Evolutionary conservation across 2,329 filamentous ascomycete species (phyloP).

Genomic region (Tolypocladium guangdongense): DNA sequence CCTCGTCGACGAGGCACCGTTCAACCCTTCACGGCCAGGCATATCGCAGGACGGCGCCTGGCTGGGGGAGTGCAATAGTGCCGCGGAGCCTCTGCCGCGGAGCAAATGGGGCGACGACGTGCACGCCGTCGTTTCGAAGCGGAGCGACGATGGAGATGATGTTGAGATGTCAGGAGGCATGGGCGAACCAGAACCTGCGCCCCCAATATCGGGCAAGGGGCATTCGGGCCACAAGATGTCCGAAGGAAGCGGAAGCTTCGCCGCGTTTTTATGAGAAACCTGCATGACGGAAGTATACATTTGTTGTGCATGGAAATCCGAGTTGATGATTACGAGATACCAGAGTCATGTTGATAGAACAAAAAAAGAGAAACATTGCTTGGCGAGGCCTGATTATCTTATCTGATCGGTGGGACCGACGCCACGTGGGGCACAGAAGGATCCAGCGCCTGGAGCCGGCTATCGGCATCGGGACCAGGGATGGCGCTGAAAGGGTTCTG

Average conservation of each 20-base stretch:
- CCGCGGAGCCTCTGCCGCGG: conserved; percentile 5
- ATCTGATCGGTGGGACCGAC: not conserved
- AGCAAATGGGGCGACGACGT: conserved; percentile 4
- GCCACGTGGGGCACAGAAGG: not conserved
- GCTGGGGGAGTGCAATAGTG: conserved; percentile 3
- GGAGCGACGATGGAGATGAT: conserved; percentile 2
- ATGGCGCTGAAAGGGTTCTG: too few relatives aligned
- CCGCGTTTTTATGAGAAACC: conserved; percentile 12
- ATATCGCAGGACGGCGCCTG: conserved; percentile 9
- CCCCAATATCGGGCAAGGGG: conserved; percentile 6
- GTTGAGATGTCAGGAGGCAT: conserved; percentile 7
- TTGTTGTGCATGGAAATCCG: not conserved
- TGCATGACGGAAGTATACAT: not conserved
- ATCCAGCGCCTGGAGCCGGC: too few relatives aligned
- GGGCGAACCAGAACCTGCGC: not conserved
- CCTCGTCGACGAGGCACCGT: conserved; percentile 21
- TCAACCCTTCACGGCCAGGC: conserved; percentile 25
- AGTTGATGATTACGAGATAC: not conserved
- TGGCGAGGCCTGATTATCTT: conserved; percentile 1
- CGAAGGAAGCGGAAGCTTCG: conserved; percentile 15
- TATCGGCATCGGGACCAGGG: too few relatives aligned
- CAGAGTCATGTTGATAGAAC: not conserved
- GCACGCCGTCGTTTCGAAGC: conserved; percentile 2
- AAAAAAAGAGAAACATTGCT: too few relatives aligned
- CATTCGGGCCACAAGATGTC: conserved; percentile 10